Evolutionary conservation across 2,329 filamentous ascomycete species (phyloP), one percentile per base, ranked within the genome.

Genomic region (Colletotrichum spinosum): DNA sequence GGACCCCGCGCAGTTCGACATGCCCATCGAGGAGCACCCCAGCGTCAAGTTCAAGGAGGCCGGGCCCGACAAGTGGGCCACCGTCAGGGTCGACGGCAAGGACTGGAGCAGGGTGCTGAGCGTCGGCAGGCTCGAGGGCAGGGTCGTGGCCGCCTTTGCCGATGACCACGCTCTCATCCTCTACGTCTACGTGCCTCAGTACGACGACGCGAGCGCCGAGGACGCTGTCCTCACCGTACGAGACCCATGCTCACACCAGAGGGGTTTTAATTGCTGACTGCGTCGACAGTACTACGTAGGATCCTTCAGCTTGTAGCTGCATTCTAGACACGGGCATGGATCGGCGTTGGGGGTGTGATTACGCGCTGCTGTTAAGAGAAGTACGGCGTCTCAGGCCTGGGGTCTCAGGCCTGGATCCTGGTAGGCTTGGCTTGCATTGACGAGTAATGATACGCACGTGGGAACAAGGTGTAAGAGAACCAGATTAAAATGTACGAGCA

Each of bases 61-160:
- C 17, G 92, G 92, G 12, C 92, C 94, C 12, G 89, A 93, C 67
- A 89, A 88, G 50, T 98, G 95, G 93, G 93, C 94, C 1, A 93
- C 88, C 33, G 95, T 98, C 41, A 86, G 92, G 57, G 94, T 98
- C 33, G 96, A 98, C 78, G 96, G 94, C 39, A 91, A 89, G 76
- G 96, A 99, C 76, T 98, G 96, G 95, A 93, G 93, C 38, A 89
- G 88, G 70, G 95, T 98, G n/a, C 83, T 99, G 70, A 97, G 93
- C 76, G 94, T 98, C 11, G 95, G 95, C 1, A 85, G 94, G 55
- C 80, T 98, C 37, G 95, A 96, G 71, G 95, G 94, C 1, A 86
- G 93, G 70, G 95, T 98, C 55, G 96, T 98, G 81, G 96, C 94
- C 61, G 97, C 94, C 75, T 94, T 97, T 76, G 89, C 89, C 44